These are phyloP conservation scores for Poronia punctata DNA, from an alignment of 495 filamentous ascomycete genomes.

Conservation along the genomic window DNA sequence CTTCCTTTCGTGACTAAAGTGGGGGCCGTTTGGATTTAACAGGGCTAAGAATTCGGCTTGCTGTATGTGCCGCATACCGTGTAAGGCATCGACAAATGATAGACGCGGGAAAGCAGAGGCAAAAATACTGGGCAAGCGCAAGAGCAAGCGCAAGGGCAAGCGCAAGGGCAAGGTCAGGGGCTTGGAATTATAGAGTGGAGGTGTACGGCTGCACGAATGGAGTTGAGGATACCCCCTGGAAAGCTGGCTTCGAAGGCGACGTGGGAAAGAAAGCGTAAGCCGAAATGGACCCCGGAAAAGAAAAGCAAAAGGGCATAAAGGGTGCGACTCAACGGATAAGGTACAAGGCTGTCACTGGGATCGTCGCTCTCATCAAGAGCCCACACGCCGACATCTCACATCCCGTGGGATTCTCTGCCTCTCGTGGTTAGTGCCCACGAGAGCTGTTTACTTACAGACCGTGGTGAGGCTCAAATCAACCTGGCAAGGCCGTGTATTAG, in stretches of 20 bases:
- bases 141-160: too few species aligned
- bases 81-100: conserved; percentile 12
- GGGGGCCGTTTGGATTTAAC: conserved; percentile 10
- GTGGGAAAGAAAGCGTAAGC: conserved; percentile 10
- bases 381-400: too few species aligned
- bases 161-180: conserved; percentile 11
- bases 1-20: conserved; percentile 3
- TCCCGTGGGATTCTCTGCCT: too few species aligned
- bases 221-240: conserved; percentile 27
- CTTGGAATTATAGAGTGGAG: conserved; percentile 15
- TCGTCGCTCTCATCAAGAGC: conserved; percentile 8
- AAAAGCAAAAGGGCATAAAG: conserved; percentile 16
- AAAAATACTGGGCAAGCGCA: conserved; percentile 15
- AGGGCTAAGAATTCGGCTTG: conserved; percentile 5
- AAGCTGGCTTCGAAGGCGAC: conserved; percentile 11
- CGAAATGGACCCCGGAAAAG: conserved; percentile 21
- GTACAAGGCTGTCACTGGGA: too few species aligned
- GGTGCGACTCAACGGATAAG: too few species aligned
- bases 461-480: too few species aligned
- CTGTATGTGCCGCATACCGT: conserved; percentile 3
- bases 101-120: conserved; percentile 13
- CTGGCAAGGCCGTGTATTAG: too few species aligned
- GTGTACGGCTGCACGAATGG: conserved; percentile 26
- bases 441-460: too few species aligned
- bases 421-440: too few species aligned